Percentiles rank a stretch among this genome's conserved stretches.
Evolutionary conservation across 2,329 filamentous ascomycete species (phyloP).

Genomic region (Xylariaceae sp.): DNA sequence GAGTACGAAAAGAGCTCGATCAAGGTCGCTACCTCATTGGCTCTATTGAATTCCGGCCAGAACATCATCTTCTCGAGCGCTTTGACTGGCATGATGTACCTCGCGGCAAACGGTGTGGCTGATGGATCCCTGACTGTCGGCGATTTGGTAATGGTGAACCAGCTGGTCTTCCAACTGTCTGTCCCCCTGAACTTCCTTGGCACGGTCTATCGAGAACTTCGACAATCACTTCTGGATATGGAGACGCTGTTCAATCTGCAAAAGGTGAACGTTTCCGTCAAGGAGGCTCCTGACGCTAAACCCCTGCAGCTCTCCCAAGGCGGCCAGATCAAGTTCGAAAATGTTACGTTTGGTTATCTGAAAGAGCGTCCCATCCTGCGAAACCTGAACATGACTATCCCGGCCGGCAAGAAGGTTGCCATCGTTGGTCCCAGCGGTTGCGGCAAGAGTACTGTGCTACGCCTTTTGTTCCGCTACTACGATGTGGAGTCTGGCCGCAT

Average conservation of each 20-base stretch:
- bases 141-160: slow-evolving; percentile 97
- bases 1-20: slow-evolving; percentile 92
- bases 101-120: slow-evolving; percentile 85
- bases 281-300: slow-evolving; percentile 69
- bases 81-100: slow-evolving; percentile 95
- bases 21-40: slow-evolving; percentile 90
- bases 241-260: slow-evolving; percentile 96
- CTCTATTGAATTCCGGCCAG: slow-evolving; percentile 89
- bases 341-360: slow-evolving; percentile 91
- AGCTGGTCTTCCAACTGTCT: slow-evolving; percentile 95
- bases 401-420: slow-evolving; percentile 91
- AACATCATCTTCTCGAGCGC: slow-evolving; percentile 96
- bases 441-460: slow-evolving; percentile 89
- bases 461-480: slow-evolving; percentile 90
- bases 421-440: slow-evolving; percentile 93
- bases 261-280: slow-evolving; percentile 87
- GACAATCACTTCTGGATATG: slow-evolving; percentile 95
- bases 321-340: slow-evolving; percentile 89
- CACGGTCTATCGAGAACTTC: slow-evolving; percentile 93
- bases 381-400: slow-evolving; percentile 81
- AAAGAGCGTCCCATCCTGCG: slow-evolving; percentile 80
- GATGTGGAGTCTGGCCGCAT: slow-evolving; percentile 82
- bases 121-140: slow-evolving; percentile 79
- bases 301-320: slow-evolving; percentile 67
- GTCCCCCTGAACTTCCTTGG: slow-evolving; percentile 96